Percentiles rank a stretch among this genome's conserved stretches.
phyloP scores from a whole-genome alignment of 306 rosid species.

The Pyrus pyrifolia region DNA sequence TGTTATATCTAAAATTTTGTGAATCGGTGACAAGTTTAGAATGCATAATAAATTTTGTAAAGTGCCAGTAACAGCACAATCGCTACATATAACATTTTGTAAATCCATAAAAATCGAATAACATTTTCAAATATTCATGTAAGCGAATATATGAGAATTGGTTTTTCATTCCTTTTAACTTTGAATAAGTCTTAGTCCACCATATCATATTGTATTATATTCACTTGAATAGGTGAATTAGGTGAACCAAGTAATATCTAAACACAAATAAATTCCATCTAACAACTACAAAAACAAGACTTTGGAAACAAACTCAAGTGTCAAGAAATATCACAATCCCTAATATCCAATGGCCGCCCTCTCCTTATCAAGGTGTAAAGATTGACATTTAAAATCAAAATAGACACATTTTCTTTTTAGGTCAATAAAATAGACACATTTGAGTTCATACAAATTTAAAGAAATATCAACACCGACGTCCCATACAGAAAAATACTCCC shows the following conservation, averaged over 20 bases:
- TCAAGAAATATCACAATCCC: neutral
- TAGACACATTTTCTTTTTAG: neutral
- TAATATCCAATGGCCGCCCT: neutral
- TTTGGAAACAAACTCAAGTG: neutral
- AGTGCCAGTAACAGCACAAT: neutral
- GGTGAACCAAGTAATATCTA: neutral
- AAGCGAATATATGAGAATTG: neutral
- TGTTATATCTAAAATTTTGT: too few species aligned
- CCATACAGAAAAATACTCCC: neutral
- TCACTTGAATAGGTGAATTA: neutral
- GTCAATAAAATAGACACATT: neutral
- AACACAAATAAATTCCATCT: neutral
- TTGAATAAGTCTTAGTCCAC: neutral
- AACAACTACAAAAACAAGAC: neutral
- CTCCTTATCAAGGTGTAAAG: neutral
- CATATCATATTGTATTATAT: neutral
- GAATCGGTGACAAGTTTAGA: too few species aligned
- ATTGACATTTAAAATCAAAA: neutral
- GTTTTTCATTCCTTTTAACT: neutral
- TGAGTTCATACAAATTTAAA: neutral
- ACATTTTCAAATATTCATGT: neutral
- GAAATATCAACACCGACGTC: neutral
- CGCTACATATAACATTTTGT: too few species aligned
- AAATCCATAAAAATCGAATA: neutral
- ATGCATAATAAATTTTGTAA: too few species aligned